Evolutionary conservation across 2,329 filamentous ascomycete genomes (phyloP).

Genomic region (Penicillium brevicompactum): DNA sequence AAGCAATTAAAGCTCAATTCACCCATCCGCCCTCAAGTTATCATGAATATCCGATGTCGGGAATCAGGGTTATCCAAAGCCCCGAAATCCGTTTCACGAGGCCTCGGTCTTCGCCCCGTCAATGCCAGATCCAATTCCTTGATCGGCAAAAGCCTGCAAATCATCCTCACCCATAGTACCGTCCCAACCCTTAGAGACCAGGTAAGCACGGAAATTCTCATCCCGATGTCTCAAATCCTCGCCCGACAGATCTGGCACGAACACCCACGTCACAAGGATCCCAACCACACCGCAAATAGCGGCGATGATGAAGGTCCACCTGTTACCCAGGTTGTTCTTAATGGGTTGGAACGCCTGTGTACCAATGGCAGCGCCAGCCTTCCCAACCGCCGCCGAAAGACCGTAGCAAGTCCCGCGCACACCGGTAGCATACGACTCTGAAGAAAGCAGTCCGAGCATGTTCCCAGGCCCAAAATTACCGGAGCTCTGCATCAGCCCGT

Average conservation of each 20-base stretch:
- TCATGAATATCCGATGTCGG: no score
- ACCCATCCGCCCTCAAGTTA: no score
- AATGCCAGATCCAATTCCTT: constrained; percentile 16
- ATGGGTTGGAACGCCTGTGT: constrained; percentile 56
- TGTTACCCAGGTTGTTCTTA: constrained; percentile 48
- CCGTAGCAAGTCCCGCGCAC: constrained; percentile 56
- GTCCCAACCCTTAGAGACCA: constrained; percentile 50
- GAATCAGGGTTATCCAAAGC: neutral
- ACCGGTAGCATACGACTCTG: constrained; percentile 56
- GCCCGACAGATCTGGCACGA: constrained; percentile 49
- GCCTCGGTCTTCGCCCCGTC: neutral
- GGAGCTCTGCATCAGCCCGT: constrained; percentile 54
- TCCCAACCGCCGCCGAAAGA: constrained; percentile 54
- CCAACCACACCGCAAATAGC: constrained; percentile 54
- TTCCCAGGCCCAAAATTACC: constrained; percentile 56
- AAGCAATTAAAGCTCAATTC: neutral
- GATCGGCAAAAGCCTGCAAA: constrained; percentile 36
- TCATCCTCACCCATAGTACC: constrained; percentile 50
- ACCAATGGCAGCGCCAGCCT: constrained; percentile 55
- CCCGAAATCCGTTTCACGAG: neutral
- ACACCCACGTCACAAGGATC: constrained; percentile 51
- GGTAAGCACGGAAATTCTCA: constrained; percentile 48
- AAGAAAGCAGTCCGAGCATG: constrained; percentile 54
- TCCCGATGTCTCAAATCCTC: constrained; percentile 50
- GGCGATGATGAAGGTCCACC: constrained; percentile 56